Conservation (phyloP, 2,329 filamentous ascomycete species). For the Venturiaceae sp. region DNA sequence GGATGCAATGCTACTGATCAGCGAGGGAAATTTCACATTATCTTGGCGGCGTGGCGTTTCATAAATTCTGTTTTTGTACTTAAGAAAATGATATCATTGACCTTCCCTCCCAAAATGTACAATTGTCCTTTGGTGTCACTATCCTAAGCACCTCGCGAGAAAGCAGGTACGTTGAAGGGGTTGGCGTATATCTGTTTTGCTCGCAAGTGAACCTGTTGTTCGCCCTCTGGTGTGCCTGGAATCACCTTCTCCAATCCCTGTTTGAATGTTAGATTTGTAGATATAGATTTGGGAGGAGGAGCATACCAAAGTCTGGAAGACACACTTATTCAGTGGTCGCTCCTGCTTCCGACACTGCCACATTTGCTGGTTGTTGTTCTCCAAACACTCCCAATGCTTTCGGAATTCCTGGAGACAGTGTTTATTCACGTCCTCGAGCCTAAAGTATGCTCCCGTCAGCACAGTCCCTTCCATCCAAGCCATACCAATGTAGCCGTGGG, state of each 20-base stretch:
- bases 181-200: slow-evolving; percentile 32
- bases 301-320: slow-evolving; percentile 85
- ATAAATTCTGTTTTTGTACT: too few species aligned
- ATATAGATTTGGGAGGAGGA: neutral
- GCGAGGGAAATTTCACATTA: neutral
- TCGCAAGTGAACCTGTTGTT: slow-evolving; percentile 35
- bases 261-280: slow-evolving; percentile 5
- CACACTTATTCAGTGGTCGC: slow-evolving; percentile 87
- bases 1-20: neutral
- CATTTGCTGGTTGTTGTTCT: slow-evolving; percentile 95
- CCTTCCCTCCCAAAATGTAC: neutral
- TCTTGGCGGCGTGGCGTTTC: neutral
- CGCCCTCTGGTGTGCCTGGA: slow-evolving; percentile 38
- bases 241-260: slow-evolving; percentile 44
- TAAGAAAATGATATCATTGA: neutral
- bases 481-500: neutral
- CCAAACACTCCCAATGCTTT: slow-evolving; percentile 88
- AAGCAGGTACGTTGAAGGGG: neutral
- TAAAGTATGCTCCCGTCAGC: slow-evolving; percentile 28
- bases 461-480: neutral
- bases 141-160: neutral
- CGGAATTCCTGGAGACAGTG: slow-evolving; percentile 87
- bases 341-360: slow-evolving; percentile 90
- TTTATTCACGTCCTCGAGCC: slow-evolving; percentile 91
- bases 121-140: neutral